phyloP scores from a whole-genome alignment of 2,329 filamentous ascomycete genomes.

The Davidsoniella virescens region DNA sequence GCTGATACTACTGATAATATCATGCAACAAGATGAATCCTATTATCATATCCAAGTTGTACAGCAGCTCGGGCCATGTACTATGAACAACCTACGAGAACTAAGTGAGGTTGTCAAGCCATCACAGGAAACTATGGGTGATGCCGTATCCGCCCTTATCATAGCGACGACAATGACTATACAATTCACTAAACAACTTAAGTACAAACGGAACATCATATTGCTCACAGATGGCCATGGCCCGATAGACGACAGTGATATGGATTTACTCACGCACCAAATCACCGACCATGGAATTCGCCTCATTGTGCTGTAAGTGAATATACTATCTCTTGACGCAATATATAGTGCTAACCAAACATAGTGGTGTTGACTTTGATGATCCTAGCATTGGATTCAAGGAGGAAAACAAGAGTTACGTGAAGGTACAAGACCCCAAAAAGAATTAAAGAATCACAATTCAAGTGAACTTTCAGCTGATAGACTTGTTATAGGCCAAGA shows the following conservation, averaged over 20 bases:
- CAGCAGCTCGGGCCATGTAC: constrained; percentile 45
- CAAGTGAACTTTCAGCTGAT: neutral
- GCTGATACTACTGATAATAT: constrained; percentile 63
- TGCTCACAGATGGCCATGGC: constrained; percentile 70
- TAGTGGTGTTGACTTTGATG: constrained; percentile 86
- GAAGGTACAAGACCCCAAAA: constrained; percentile 37
- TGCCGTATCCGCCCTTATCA: constrained; percentile 69
- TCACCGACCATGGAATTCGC: constrained; percentile 62
- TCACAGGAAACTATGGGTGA: constrained; percentile 59
- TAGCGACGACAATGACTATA: constrained; percentile 76
- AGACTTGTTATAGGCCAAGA: constrained; percentile 27
- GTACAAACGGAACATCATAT: constrained; percentile 61
- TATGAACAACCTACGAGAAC: constrained; percentile 51
- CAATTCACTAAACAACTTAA: constrained; percentile 67
- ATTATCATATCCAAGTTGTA: constrained; percentile 66
- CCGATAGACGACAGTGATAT: constrained; percentile 47
- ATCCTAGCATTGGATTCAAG: constrained; percentile 75
- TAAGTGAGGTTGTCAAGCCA: constrained; percentile 48
- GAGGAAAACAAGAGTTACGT: constrained; percentile 63
- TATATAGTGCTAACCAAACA: neutral
- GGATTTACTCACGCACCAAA: constrained; percentile 51
- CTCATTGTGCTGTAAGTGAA: constrained; percentile 56
- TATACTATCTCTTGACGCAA: neutral
- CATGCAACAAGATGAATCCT: constrained; percentile 52
- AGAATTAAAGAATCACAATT: neutral